Evolutionary conservation across 192 early-diverging fungal genomes (phyloP), one percentile per base, ranked within the genome.

Genomic region (Mortierella alpina): DNA sequence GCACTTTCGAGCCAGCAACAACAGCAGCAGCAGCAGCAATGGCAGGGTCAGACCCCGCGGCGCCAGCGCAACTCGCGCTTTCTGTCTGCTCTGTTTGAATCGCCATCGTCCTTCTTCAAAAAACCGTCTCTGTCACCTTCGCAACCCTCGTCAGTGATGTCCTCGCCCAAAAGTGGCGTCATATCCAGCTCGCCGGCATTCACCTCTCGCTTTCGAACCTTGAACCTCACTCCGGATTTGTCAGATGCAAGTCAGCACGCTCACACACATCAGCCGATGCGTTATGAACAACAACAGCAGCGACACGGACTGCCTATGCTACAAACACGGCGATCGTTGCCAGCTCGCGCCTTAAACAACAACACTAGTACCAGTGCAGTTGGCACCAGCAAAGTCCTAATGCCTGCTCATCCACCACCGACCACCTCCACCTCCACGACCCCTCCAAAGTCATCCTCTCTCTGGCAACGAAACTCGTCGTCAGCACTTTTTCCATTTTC

Each of bases 401-500:
- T 48, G 31, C 31, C 31, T 31, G 31, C 31, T 31, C 31, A 1
- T 31, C 31, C 31, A 31, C 31, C 31, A 31, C 31, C 31, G 31
- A 31, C 31, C 31, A 31, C 31, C 31, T 31, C 31, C 31, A 31
- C 31, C 31, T 31, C 31, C 46, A 39, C 56, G 59, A 52, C 52
- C 46, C 69, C 42, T 42, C 64, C 52, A 31, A 75, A 45, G 22
- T 44, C 60, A 6, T 42, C 11, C 31, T 6, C 68, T 48, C 13
- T 44, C 18, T 42, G 9, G 62, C 46, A 15, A 45, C 42, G 6
- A 59, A 54, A 56, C 59, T 3, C 67, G 15, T 66, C 75, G 7
- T 70, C 68, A 17, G 53, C 22, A 47, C 57, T 78, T 12, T 78
- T 78, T 12, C 75, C 68, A 10, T 78, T 70, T 62, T 78, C 75